Base-by-base conservation (phyloP, 83 land plant genomes). In the Picea abies region DNA sequence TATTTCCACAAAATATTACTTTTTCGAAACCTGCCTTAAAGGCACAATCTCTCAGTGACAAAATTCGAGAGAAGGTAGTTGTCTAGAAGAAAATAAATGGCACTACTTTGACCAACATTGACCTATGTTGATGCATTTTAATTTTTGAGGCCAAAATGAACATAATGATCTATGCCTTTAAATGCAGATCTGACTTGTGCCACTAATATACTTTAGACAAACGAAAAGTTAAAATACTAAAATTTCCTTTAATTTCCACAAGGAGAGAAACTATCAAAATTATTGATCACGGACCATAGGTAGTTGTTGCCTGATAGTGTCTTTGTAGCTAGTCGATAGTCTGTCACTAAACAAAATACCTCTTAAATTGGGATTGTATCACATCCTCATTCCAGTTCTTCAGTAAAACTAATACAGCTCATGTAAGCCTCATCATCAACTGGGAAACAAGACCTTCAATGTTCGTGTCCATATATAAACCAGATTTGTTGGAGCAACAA, bases 291-390 rank as follows among this genome's bases (percentile, higher is more conserved):
- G 16, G 60, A 60, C n/a, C 78, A 44, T 60, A 44, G 44, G 2
- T 14, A n/a, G 78, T 4, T 49, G 60, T 60, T 56, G 52, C 6
- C 60, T 22, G 78, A 52, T 75, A 49, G 52, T 75, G 14, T 22
- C 17, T 49, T 17, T 75, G 52, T 47, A 22, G 22, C 60, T 47
- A 75, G 58, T 49, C 60, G 29, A 75, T 37, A 23, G 60, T 23
- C 60, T 49, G 78, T 26, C 23, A 75, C 78, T 47, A 41, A 71
- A 75, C 32, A 37, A 11, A 41, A 49, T 44, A 75, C 47, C 78
- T 49, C 16, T 75, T 25, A 47, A 71, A 39, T 2, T 75, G 23
- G 60, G 23, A 56, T 56, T 56, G 60, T 14, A 56, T 15, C 60
- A 56, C 60, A 56, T 56, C 60, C 60, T 56, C 60, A 56, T 56